Percentiles rank a stretch among this genome's conserved stretches.
These are phyloP conservation scores for Fusarium nurragi DNA, from an alignment of 2,329 filamentous ascomycete genomes.

Conservation along the genomic window DNA sequence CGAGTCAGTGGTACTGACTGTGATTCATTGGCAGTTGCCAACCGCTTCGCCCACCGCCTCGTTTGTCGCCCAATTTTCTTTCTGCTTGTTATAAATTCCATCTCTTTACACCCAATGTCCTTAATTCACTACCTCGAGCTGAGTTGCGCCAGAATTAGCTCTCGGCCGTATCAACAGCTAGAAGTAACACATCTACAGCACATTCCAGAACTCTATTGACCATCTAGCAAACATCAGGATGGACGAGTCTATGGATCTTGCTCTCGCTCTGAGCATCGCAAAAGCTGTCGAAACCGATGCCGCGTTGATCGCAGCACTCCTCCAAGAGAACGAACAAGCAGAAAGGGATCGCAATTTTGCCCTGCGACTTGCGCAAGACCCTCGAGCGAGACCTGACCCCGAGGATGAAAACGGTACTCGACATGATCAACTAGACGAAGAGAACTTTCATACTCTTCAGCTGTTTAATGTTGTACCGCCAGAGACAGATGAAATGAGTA, in stretches of 20 bases:
- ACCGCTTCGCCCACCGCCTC: too few relatives aligned
- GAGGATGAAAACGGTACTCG: background rate
- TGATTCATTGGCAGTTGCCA: too few relatives aligned
- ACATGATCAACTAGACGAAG: background rate
- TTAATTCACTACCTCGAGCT: too few relatives aligned
- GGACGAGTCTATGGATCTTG: background rate
- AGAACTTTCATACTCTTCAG: background rate
- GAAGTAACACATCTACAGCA: too few relatives aligned
- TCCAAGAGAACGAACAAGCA: background rate
- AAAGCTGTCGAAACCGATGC: background rate
- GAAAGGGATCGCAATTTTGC: fast-evolving
- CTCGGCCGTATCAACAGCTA: too few relatives aligned
- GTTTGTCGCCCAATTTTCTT: background rate
- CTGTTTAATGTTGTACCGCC: too few relatives aligned
- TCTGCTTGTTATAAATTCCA: background rate
- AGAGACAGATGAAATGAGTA: too few relatives aligned
- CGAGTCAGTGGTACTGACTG: too few relatives aligned
- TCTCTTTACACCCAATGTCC: background rate
- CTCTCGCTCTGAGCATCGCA: background rate
- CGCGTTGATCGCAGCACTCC: fast-evolving
- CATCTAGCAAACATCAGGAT: background rate
- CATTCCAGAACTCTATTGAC: background rate
- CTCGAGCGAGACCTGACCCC: too few relatives aligned
- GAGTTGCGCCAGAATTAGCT: too few relatives aligned
- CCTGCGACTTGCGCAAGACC: fast-evolving